Percentiles rank a stretch among this genome's conserved stretches.
phyloP scores from a whole-genome alignment of 305 asterid genomes.

The Fraxinus xanthoxyloides region DNA sequence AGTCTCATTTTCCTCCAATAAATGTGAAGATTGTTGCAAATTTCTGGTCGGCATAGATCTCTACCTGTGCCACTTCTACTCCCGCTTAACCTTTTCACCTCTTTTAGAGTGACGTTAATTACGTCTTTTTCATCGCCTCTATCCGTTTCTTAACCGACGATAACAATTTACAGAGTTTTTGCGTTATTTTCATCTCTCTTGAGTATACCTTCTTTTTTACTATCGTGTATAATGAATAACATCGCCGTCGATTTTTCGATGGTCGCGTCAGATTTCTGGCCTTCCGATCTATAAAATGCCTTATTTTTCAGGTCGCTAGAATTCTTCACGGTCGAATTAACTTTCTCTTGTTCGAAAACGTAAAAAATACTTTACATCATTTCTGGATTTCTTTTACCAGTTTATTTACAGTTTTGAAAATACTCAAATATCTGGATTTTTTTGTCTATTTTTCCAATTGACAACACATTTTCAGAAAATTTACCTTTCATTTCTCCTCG shows the following conservation, averaged over 20 bases:
- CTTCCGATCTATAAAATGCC: neutral
- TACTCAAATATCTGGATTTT: neutral
- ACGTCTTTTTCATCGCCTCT: neutral
- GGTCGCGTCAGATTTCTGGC: neutral
- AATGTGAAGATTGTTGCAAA: neutral
- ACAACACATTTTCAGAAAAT: neutral
- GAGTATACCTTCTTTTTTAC: neutral
- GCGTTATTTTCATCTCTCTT: neutral
- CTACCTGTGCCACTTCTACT: neutral
- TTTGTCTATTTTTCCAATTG: neutral
- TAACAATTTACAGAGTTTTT: neutral
- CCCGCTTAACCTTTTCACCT: neutral
- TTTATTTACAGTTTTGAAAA: neutral
- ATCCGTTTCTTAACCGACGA: neutral
- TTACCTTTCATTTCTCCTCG: neutral
- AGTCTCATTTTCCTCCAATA: neutral
- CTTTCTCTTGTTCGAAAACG: neutral
- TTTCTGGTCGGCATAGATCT: neutral
- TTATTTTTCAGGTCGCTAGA: neutral
- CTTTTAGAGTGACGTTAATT: neutral
- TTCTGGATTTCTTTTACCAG: neutral
- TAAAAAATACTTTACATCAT: neutral
- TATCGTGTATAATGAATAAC: neutral
- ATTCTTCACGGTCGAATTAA: neutral
- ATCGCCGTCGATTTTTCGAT: neutral